Evolutionary conservation across 768 basidiomycete species (phyloP).

Genomic region (Russula earlei): DNA sequence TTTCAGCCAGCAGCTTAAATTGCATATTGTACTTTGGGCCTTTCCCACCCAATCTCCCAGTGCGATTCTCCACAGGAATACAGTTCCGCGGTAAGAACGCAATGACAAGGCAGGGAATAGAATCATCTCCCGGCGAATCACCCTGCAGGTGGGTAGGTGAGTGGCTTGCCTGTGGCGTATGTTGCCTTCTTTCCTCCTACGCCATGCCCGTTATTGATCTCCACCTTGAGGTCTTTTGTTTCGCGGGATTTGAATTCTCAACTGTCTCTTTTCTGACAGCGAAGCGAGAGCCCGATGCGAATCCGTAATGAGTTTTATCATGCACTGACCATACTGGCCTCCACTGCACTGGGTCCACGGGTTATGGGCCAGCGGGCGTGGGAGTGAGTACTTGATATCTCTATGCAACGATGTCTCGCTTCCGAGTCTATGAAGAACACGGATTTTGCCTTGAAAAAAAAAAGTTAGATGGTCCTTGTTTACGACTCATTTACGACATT

Average conservation of each 20-base stretch:
- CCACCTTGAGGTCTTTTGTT: neutral
- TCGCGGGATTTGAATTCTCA: neutral
- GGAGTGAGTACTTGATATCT: neutral
- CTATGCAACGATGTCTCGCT: neutral
- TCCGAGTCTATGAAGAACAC: neutral
- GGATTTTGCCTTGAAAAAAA: neutral
- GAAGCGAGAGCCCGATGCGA: neutral
- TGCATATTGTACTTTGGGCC: neutral
- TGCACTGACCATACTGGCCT: neutral
- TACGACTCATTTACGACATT: neutral
- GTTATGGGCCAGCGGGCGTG: neutral
- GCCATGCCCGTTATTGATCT: neutral
- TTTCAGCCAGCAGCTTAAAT: conserved; percentile 7
- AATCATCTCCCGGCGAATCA: neutral
- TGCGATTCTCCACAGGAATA: neutral
- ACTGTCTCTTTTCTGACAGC: neutral
- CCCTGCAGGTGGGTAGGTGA: neutral
- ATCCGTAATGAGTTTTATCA: neutral
- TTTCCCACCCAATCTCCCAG: neutral
- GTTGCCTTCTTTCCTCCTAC: neutral
- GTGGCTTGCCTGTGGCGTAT: neutral
- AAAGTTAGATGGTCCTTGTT: neutral
- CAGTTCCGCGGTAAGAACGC: neutral
- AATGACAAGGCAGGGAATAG: neutral
- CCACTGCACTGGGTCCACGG: neutral